Evolutionary conservation across 2,329 filamentous ascomycete species (phyloP), one percentile per base, ranked within the genome.

Genomic region (Xylariaceae sp.): DNA sequence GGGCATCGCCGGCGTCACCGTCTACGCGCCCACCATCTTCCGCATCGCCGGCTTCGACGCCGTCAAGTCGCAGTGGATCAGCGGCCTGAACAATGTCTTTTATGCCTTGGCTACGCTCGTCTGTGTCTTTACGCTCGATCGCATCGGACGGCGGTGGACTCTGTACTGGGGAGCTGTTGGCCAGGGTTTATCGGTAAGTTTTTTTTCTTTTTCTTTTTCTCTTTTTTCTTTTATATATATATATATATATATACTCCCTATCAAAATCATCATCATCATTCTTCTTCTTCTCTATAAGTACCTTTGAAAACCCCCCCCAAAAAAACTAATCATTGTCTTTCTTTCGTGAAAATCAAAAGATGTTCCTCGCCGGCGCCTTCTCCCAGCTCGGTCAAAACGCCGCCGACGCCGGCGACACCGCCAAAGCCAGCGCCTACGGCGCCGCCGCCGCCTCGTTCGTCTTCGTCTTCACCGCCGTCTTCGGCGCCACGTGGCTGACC

Each of bases 371-470:
- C 0, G 86, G 83, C 4, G 85, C 77, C 0, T 80, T 87, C 50
- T 80, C 81, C 0, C 77, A 81, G 27, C 68, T 80, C 2, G 78
- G 75, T 3, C 76, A 79, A 62, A 73, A 64, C 62, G 79, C 71
- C 45, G 77, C 69, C 43, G 74, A 68, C 2, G 73, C 72, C 0
- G 75, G 74, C 6, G 72, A 82, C 19, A 55, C 70, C 0, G 64
- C 62, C 6, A 77, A 76, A 30, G 76, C 78, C 0, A 74, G 72
- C 34, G 73, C 73, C 0, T 84, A 80, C 48, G 83, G 83, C 34
- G 81, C 80, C 0, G 86, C 85, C 0, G 86, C 86, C 0, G 85
- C 83, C 0, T 81, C 81, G 0, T 87, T 89, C 70, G 83, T 90
- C 19, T 90, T 88, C 65, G 73, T 87, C 46, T 88, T 84, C 67